phyloP scores from a whole-genome alignment of 2,329 filamentous ascomycete species.

The Rhinocladiella mackenziei region DNA sequence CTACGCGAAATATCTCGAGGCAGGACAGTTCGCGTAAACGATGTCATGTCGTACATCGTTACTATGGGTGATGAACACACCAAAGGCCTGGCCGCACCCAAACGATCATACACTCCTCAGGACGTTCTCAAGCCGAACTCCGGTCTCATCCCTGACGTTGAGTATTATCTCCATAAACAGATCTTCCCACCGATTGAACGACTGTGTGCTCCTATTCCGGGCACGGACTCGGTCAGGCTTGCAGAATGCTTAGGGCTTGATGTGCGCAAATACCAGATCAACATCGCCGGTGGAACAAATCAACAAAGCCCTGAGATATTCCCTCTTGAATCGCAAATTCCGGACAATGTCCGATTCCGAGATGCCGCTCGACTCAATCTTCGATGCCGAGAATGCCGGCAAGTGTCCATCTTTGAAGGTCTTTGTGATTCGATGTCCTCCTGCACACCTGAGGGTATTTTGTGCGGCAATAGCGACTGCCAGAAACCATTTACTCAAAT shows the following conservation, averaged over 20 bases:
- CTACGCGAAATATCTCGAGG: constrained; percentile 81
- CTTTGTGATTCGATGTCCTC: constrained; percentile 56
- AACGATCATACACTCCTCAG: constrained; percentile 81
- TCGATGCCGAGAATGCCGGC: constrained; percentile 76
- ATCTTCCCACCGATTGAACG: constrained; percentile 97
- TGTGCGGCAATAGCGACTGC: constrained; percentile 65
- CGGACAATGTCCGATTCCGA: constrained; percentile 83
- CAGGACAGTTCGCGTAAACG: constrained; percentile 83
- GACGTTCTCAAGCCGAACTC: constrained; percentile 77
- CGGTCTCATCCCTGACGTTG: constrained; percentile 79
- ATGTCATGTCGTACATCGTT: constrained; percentile 95
- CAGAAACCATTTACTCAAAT: constrained; percentile 62
- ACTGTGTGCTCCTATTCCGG: constrained; percentile 90
- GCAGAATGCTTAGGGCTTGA: constrained; percentile 94
- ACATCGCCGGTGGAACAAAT: constrained; percentile 51
- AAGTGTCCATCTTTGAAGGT: constrained; percentile 70
- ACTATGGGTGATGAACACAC: constrained; percentile 64
- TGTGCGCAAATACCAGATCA: constrained; percentile 76
- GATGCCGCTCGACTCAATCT: constrained; percentile 72
- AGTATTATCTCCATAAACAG: constrained; percentile 97
- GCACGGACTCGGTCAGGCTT: constrained; percentile 83
- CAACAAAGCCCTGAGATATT: constrained; percentile 68
- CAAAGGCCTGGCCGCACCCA: constrained; percentile 62
- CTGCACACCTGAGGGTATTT: constrained; percentile 69
- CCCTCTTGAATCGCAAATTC: constrained; percentile 89